Conservation (phyloP, 768 basidiomycete species). For the Trametes maxima region DNA sequence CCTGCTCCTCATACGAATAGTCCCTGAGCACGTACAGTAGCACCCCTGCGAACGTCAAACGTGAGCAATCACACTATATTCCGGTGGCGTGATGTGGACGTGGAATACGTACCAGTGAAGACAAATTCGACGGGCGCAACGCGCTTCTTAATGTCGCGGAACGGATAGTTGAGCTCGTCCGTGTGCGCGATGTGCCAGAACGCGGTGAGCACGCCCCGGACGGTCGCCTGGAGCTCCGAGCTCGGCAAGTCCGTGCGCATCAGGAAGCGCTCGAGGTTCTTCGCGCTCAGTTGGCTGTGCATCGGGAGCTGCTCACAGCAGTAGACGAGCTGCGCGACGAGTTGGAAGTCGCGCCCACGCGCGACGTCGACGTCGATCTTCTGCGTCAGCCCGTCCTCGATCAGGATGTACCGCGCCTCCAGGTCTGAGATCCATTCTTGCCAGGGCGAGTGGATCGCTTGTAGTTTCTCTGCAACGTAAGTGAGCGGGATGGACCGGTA, state of each 20-base stretch:
- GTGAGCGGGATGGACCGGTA: background rate
- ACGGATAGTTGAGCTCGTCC: slow-evolving; percentile 44
- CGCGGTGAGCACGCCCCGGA: slow-evolving; percentile 54
- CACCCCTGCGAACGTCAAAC: slow-evolving; percentile 51
- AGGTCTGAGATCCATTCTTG: slow-evolving; percentile 66
- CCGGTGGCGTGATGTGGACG: background rate
- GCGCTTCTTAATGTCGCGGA: slow-evolving; percentile 55
- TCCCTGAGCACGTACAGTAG: slow-evolving; percentile 59
- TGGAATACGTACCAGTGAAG: slow-evolving; percentile 62
- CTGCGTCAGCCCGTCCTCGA: slow-evolving; percentile 58
- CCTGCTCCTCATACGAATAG: slow-evolving; percentile 46
- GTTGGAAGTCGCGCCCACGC: slow-evolving; percentile 78
- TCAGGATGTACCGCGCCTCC: slow-evolving; percentile 56
- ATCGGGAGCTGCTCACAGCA: slow-evolving; percentile 60
- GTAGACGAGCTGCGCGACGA: slow-evolving; percentile 68
- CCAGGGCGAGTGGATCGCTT: slow-evolving; percentile 75
- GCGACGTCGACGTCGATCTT: slow-evolving; percentile 64
- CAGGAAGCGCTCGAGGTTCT: slow-evolving; percentile 57
- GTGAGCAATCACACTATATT: slow-evolving; percentile 2
- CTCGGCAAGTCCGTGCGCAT: slow-evolving; percentile 40
- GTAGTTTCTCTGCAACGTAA: slow-evolving; percentile 63
- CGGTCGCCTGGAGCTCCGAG: slow-evolving; percentile 51
- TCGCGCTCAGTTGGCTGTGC: slow-evolving; percentile 50
- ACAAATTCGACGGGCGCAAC: slow-evolving; percentile 80
- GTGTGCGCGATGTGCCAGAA: slow-evolving; percentile 56